Base-by-base conservation (phyloP, 768 basidiomycete genomes). In the Chlorophyllum brunneum region DNA sequence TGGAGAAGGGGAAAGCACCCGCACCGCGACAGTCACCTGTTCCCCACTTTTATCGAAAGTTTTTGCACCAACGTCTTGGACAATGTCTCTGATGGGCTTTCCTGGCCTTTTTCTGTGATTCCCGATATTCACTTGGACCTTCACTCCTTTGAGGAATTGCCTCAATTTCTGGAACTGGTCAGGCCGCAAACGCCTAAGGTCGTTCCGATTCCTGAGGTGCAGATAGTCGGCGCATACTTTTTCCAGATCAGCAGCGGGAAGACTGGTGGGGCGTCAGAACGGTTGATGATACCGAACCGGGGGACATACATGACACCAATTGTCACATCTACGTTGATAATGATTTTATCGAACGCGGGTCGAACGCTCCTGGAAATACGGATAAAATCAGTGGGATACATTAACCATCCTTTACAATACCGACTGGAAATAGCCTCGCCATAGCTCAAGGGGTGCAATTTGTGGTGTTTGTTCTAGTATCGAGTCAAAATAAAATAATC, bases 371-470 rank as follows among this genome's bases (percentile, higher is more conserved):
- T 76, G 34, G 6, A 51, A 27, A 31, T 57, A 42, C 3, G 16
- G 13, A 11, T 43, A 43, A 39, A 42, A 1, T 24, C 8, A 31
- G 11, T 27, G 24, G 5, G 2, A 24, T 36, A 15, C 20, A 10
- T 26, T 8, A 31, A 20, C 8, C 24, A 36, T 18, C 16, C 26
- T 40, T 22, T 16, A 42, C n/a, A 1, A 13, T 13, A 54, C 62
- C 27, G 45, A 76, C 76, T 78, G 76, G 54, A 70, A 76, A 46
- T 66, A 69, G 0, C 76, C 76, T 13, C 67, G 70, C 59, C 75
- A 67, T 1, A 78, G 41, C 29, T 73, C 68, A 2, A 78, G 62
- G 1, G 68, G 68, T 6, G 53, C 44, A 26, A 67, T 63, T 24
- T 23, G 46, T 11, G 55, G 47, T 10, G 58, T 51, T 13, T 56